A percentile compares a stretch with the other conserved stretches of the same genome.
Evolutionary conservation across 345 rosid genomes (phyloP).

Genomic region (Eucalyptus microcorys): DNA sequence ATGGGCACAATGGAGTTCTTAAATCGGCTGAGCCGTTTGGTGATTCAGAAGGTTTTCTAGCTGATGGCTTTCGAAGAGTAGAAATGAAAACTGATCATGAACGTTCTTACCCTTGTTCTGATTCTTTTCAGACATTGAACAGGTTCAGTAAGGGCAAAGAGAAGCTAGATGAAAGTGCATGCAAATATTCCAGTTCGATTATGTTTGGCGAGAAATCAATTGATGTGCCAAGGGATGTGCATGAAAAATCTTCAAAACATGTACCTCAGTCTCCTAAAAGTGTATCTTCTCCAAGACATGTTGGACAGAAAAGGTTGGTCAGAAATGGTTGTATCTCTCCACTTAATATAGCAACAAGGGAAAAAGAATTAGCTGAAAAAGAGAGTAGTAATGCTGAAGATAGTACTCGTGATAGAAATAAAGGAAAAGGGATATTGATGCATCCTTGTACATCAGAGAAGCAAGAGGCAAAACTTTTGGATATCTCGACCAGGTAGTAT

Average conservation of each 20-base stretch:
- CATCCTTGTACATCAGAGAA: constrained; percentile 9
- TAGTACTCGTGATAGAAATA: constrained; percentile 15
- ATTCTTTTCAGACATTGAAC: constrained; percentile 7
- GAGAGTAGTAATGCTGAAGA: neutral
- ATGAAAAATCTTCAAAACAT: constrained; percentile 6
- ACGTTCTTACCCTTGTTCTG: constrained; percentile 4
- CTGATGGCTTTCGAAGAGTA: constrained; percentile 6
- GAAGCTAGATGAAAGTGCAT: constrained; percentile 21
- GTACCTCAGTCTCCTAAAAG: constrained; percentile 1
- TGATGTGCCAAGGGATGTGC: constrained; percentile 17
- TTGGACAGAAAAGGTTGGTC: constrained; percentile 63
- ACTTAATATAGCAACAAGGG: constrained; percentile 36
- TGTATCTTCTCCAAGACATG: constrained; percentile 17
- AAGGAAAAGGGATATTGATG: constrained; percentile 32
- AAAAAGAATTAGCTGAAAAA: constrained; percentile 23
- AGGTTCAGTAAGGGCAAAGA: constrained; percentile 58
- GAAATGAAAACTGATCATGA: constrained; percentile 4
- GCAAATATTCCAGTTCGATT: constrained; percentile 16
- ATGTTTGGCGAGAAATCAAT: constrained; percentile 16
- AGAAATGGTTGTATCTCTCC: constrained; percentile 89
- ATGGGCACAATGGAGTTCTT: constrained; percentile 1
- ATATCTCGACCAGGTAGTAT: constrained; percentile 32
- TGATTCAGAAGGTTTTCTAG: constrained; percentile 8
- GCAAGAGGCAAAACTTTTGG: neutral
- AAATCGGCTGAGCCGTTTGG: constrained; percentile 9